Base-by-base conservation (phyloP, 73 alveolate species). In the Paramecium sexaurelia region DNA sequence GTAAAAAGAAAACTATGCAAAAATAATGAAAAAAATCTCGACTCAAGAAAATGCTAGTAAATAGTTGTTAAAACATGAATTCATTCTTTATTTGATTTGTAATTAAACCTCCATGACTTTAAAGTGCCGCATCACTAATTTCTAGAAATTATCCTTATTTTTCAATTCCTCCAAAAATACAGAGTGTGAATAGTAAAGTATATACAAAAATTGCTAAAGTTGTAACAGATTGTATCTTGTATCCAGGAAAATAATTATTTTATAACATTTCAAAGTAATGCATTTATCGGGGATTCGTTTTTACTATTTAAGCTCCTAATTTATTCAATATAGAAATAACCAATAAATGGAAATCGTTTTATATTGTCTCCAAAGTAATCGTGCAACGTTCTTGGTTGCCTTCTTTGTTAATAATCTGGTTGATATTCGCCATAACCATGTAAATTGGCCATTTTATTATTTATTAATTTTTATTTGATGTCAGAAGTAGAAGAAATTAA, bases 151-250 rank as follows among this genome's bases (percentile, higher is more conserved):
- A 29, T 78, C 90, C 90, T 45, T 78, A 43, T 41, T 32, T 39
- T 39, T 78, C 90, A 3, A 78, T 78, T 41, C 90, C 90, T 36
- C 55, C 90, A 19, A 78, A 26, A 5, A 78, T 22, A 40, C 90
- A 78, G 8, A 78, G 29, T n/a, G 43, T 61, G 41, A 78, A 78
- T 39, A 78, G 33, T 41, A 78, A 7, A 40, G 73, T 78, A 39
- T 41, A 40, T 5, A 55, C 73, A 33, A 78, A 78, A 2, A 78
- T 78, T 0, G 17, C 40, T 78, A 78, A 40, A 29, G 73, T 26
- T 24, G 90, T 78, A 8, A 40, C 68, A 37, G 90, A 71, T 35
- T 27, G 56, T 71, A 37, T 37, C 15, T 71, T 71, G 36, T 35
- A 71, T 29, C 56, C 57, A 71, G 86, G 86, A 36, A 33, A 71